These are phyloP conservation scores for Sugiyamaella chiloensis DNA, from an alignment of 805 yeast species.

Conservation along the genomic window DNA sequence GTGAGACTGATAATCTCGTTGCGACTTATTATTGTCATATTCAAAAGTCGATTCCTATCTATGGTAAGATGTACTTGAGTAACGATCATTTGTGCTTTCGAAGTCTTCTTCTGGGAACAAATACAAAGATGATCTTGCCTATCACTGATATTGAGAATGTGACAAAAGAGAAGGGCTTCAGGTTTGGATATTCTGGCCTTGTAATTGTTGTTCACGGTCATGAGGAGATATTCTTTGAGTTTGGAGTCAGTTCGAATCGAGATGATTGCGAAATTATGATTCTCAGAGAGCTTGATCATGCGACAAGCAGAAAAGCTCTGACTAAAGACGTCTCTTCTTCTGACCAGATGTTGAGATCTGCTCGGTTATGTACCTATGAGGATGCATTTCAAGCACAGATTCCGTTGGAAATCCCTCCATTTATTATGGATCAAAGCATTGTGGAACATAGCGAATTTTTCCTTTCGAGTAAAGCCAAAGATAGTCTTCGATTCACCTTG, in stretches of 20 bases:
- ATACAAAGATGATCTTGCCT: conserved; percentile 81
- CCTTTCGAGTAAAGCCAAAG: conserved; percentile 5
- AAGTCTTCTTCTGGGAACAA: conserved; percentile 71
- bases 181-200: conserved; percentile 67
- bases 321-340: conserved; percentile 8
- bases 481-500: conserved; percentile 11
- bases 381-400: conserved; percentile 44
- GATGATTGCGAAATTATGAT: conserved; percentile 65
- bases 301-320: conserved; percentile 11
- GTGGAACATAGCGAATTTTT: conserved; percentile 7
- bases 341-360: conserved; percentile 42
- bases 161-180: conserved; percentile 61
- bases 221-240: conserved; percentile 76
- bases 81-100: conserved; percentile 70
- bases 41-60: conserved; percentile 68
- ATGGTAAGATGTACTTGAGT: conserved; percentile 80
- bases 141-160: conserved; percentile 67
- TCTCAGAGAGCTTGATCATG: conserved; percentile 46
- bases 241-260: conserved; percentile 40
- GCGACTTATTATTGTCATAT: conserved; percentile 71
- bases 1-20: conserved; percentile 47
- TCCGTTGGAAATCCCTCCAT: conserved; percentile 23
- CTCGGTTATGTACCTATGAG: conserved; percentile 63
- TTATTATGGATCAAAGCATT: conserved; percentile 9
- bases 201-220: conserved; percentile 68